A percentile compares a stretch with the other conserved stretches of the same genome.
These are phyloP conservation scores for Trypanosoma mega DNA, from an alignment of 208 protist species.

Conservation along the genomic window DNA sequence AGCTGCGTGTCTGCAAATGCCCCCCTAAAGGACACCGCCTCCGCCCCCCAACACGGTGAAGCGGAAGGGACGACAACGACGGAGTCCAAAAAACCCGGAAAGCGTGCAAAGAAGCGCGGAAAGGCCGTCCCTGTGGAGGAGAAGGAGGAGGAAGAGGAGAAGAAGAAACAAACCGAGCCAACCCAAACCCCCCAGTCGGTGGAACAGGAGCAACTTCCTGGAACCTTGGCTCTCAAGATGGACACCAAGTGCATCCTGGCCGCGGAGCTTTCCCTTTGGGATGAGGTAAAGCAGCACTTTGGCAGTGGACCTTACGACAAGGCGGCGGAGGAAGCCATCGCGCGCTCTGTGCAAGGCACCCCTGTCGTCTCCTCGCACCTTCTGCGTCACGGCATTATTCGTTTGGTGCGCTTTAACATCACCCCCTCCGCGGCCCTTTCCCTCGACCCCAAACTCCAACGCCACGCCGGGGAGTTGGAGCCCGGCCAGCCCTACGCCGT, in stretches of 20 bases:
- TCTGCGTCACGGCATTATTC: slow-evolving; percentile 71
- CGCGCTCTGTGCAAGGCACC: slow-evolving; percentile 57
- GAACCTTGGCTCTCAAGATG: slow-evolving; percentile 67
- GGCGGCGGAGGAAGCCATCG: slow-evolving; percentile 60
- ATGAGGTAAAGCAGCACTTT: slow-evolving; percentile 83
- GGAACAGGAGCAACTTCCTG: slow-evolving; percentile 14
- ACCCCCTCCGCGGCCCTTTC: slow-evolving; percentile 2
- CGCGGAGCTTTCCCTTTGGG: slow-evolving; percentile 75
- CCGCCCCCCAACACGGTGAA: too few relatives aligned
- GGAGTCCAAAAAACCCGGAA: not conserved
- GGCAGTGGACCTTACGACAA: slow-evolving; percentile 74
- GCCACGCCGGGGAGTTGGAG: slow-evolving; percentile 49
- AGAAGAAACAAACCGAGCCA: not conserved
- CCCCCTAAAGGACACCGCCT: too few relatives aligned
- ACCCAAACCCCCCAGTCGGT: too few relatives aligned
- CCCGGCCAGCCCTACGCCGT: slow-evolving; percentile 74
- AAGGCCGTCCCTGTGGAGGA: not conserved
- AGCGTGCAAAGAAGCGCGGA: not conserved
- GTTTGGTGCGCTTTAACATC: slow-evolving; percentile 61
- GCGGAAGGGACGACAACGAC: too few relatives aligned
- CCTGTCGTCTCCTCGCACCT: slow-evolving; percentile 66
- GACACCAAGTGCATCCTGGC: slow-evolving; percentile 89
- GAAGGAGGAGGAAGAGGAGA: not conserved
- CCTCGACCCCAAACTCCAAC: slow-evolving; percentile 41
- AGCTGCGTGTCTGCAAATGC: not conserved